A percentile compares a stretch with the other conserved stretches of the same genome.
phyloP scores from a whole-genome alignment of 139 green algal species.

The Picochlorum sp. region DNA sequence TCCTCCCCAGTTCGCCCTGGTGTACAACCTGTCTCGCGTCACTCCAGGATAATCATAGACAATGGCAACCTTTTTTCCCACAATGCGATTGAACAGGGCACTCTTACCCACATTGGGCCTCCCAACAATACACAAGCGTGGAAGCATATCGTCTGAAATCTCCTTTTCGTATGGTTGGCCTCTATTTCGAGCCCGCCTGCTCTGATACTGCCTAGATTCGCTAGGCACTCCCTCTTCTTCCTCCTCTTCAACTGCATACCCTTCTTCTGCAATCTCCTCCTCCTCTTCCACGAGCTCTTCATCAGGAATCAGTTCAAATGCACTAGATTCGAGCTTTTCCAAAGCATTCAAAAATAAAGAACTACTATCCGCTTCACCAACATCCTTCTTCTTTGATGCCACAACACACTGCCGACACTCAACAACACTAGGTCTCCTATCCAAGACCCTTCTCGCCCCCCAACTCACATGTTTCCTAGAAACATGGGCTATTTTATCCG shows the following conservation, averaged over 20 bases:
- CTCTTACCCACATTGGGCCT: conserved; percentile 96
- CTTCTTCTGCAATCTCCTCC: background rate
- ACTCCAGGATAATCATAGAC: conserved; percentile 93
- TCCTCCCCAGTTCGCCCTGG: conserved; percentile 73
- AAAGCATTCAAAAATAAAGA: background rate
- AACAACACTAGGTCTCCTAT: background rate
- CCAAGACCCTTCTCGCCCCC: background rate
- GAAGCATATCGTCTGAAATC: conserved; percentile 12
- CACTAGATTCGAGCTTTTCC: background rate
- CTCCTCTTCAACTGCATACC: background rate
- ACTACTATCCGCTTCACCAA: background rate
- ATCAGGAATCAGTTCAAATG: too few species aligned
- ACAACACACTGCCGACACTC: background rate
- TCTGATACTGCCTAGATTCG: background rate
- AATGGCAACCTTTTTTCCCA: conserved; percentile 71
- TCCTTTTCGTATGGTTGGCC: background rate
- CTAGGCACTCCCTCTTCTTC: background rate
- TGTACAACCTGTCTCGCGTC: conserved; percentile 80
- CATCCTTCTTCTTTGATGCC: background rate
- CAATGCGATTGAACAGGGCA: conserved; percentile 93
- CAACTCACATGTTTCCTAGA: background rate
- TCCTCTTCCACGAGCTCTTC: background rate
- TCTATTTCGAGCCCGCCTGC: background rate
- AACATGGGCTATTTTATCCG: conserved; percentile 14
- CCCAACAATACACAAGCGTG: conserved; percentile 76